Percentiles rank a stretch among this genome's conserved stretches.
phyloP scores from a whole-genome alignment of 805 yeast species.

The Saccharomycopsis microspora region DNA sequence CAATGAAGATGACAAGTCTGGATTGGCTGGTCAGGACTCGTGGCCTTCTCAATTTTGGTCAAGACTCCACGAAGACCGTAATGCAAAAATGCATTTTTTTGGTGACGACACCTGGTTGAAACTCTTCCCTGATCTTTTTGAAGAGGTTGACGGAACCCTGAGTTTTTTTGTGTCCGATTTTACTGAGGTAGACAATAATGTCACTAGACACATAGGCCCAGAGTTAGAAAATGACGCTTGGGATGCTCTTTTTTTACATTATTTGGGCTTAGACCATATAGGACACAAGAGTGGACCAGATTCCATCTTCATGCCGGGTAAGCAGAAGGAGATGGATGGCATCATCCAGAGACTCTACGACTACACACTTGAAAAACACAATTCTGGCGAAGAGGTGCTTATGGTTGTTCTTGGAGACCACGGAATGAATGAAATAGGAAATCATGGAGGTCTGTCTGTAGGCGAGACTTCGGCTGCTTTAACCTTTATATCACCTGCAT shows the following conservation, averaged over 20 bases:
- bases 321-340: constrained; percentile 79
- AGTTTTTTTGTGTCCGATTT: constrained; percentile 94
- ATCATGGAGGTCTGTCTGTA: constrained; percentile 90
- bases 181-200: constrained; percentile 87
- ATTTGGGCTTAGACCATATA: constrained; percentile 90
- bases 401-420: constrained; percentile 83
- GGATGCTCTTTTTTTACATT: constrained; percentile 85
- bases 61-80: constrained; percentile 11
- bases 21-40: constrained; percentile 66
- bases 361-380: constrained; percentile 41
- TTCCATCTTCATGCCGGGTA: constrained; percentile 68
- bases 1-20: constrained; percentile 75
- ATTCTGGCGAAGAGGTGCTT: constrained; percentile 42
- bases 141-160: constrained; percentile 70
- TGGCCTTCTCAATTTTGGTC: constrained; percentile 64
- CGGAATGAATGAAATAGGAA: constrained; percentile 92
- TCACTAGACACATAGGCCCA: constrained; percentile 68
- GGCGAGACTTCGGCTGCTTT: constrained; percentile 91
- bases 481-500: constrained; percentile 53
- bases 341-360: constrained; percentile 45
- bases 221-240: constrained; percentile 45
- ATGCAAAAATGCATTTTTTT: constrained; percentile 51
- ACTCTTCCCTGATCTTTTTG: constrained; percentile 43
- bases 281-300: constrained; percentile 95
- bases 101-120: constrained; percentile 99